Base-by-base conservation (phyloP, 371 early-diverging fungal species). In the Choanephora cucurbitarum region DNA sequence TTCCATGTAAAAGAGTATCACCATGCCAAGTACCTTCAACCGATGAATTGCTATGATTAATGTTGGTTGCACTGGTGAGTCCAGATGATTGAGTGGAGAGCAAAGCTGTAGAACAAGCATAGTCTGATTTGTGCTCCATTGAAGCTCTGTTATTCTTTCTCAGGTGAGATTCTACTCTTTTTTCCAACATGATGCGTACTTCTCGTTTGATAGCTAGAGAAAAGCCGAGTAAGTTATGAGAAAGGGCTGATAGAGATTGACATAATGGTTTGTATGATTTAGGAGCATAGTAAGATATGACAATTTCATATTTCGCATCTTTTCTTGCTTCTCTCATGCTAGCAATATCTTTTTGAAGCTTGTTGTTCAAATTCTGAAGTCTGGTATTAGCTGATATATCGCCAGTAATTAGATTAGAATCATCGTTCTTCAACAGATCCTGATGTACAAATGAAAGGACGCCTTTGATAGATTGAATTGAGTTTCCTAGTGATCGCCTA, bases 281-380 rank as follows among this genome's bases (percentile, higher is more conserved):
- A 10, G 73, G 72, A 8, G 57, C 40, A 37, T 69, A 77, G 11
- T 60, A 55, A 9, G 73, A 58, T 2, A 77, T 55, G 1, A 73
- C 65, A 9, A 73, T 44, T 32, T 77, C 77, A 31, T 77, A 77
- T 32, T 73, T 77, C 3, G 77, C 77, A 39, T 73, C 73, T 8
- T 44, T 43, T 18, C 64, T 48, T 17, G 77, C 67, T 14, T 60
- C 51, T 8, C 59, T 52, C 65, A 73, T 64, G 3, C 53, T 51
- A 18, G 52, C 32, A 1, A 71, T 69, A 34, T 65, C 55, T 22
- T 18, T 34, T 47, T 69, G 62, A 13, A 77, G 40, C 19, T 60
- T 61, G 14, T 22, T 44, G 34, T 57, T 71, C 19, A 64, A 28
- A 18, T 44, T 42, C 10, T 48, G 50, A 9, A 73, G 50, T n/a